Base-by-base conservation (phyloP, 2,329 filamentous ascomycete genomes). In the Penicillium paneum region DNA sequence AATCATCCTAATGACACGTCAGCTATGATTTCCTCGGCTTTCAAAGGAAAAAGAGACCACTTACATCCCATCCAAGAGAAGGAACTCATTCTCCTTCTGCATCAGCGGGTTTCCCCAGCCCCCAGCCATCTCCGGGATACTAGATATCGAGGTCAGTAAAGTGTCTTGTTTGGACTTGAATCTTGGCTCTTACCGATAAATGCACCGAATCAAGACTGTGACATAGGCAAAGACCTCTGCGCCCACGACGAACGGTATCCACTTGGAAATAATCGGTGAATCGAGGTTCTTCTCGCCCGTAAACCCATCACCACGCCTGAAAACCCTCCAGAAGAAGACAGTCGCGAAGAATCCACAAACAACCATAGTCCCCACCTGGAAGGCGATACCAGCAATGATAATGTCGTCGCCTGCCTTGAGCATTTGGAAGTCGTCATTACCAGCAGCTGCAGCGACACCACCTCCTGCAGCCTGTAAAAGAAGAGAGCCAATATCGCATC, bases 401-500 rank as follows among this genome's bases (percentile, higher is more conserved):
- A 85, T 76, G 57, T 82, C 69, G 49, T 81, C 78, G 5, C 82
- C 82, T 1, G 75, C 64, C 35, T 80, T 69, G 8, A 75, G 69
- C n/a, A 78, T 64, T 2, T 68, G 65, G 21, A 55, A 43, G 17
- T 76, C 57, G 3, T 59, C 55, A 13, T 76, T 71, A 1, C 70
- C 70, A 8, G 79, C 79, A 0, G 78, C 77, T 0, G 83, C 81
- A 1, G 84, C 81, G 42, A 84, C 73, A 46, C 78, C 83, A 53
- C 83, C 83, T 12, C 83, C 83, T 8, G 75, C 76, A 5, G 81
- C 82, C 66, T 86, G 83, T 5, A 85, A 69, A 12, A 82, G 59
- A n/a, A 87, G 76, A n/a, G 79, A 81, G 49, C 82, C 61, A 39
- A 85, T 59, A 59, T 86, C 84, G 62, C 80, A 83, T n/a, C 72